Evolutionary conservation across 345 rosid genomes (phyloP), one percentile per base, ranked within the genome.

Genomic region (Gossypium bickii): DNA sequence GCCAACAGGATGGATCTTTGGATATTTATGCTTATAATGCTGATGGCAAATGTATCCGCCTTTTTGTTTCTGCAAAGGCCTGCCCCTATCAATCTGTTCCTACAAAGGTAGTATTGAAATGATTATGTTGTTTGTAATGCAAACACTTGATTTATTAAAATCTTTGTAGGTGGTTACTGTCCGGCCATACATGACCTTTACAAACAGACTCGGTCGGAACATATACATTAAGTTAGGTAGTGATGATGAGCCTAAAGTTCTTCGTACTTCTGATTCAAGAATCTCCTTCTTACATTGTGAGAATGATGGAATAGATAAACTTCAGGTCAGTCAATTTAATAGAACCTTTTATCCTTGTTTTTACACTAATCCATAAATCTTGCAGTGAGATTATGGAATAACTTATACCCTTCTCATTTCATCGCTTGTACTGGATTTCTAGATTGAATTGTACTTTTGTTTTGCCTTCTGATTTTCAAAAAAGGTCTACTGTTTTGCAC

Each of bases 171-270:
- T 92, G 58, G 87, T 94, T 80, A 88, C 89, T 63, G 78, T 94
- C 77, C 89, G 98, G 43, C 98, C 98, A 70, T 92, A 88, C 84
- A 89, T 91, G 88, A 94, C 97, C 63, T 92, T 92, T 79, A 92
- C 98, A 49, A 94, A 94, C 76, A 92, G 97, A 80, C 83, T 91
- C 43, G 98, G 98, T 76, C 89, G 82, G 83, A 87, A 92, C 76
- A 79, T 94, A 25, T 85, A 71, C 77, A 76, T 94, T 70, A 89
- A 87, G 82, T 78, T 89, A 77, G 89, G 84, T 85, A 80, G 83
- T 81, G 84, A 80, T 61, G 98, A 94, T 86, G 93, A 89, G 74
- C 83, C 92, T 76, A 94, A 92, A 78, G 83, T 91, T 79, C 97
- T 94, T 70, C 87, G 43, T 70, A 79, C 89, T 72, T 89, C 81